phyloP scores from a whole-genome alignment of 176 grass and related monocot genomes.

The Avena insularis region DNA sequence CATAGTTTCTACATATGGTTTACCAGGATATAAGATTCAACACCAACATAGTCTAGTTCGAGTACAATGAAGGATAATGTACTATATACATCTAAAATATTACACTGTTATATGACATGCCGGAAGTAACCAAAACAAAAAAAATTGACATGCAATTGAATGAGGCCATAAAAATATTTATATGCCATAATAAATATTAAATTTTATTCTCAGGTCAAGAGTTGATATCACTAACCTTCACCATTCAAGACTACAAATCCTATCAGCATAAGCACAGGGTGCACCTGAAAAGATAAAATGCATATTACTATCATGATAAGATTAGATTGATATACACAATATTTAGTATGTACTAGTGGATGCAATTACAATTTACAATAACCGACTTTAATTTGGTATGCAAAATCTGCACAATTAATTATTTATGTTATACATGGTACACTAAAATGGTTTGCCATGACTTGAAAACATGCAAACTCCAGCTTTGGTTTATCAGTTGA shows the following conservation, averaged over 20 bases:
- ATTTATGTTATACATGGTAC: neutral
- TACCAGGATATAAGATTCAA: neutral
- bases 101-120: conserved; percentile 1
- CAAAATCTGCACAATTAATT: conserved; percentile 22
- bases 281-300: conserved; percentile 66
- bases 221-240: conserved; percentile 58
- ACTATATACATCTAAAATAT: conserved; percentile 22
- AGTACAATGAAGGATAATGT: conserved; percentile 4
- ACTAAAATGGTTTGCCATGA: neutral
- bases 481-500: conserved; percentile 23
- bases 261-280: conserved; percentile 92
- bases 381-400: neutral
- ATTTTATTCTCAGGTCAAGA: conserved; percentile 12
- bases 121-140: neutral
- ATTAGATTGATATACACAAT: neutral
- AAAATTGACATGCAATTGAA: neutral
- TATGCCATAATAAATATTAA: conserved; percentile 7
- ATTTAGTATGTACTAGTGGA: neutral
- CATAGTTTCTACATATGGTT: conserved; percentile 17
- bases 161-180: conserved; percentile 24
- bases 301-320: conserved; percentile 20
- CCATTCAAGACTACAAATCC: conserved; percentile 91
- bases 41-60: conserved; percentile 1
- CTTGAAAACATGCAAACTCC: neutral
- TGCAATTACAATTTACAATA: neutral